Evolutionary conservation across 192 early-diverging fungal genomes (phyloP), one percentile per base, ranked within the genome.

Genomic region (Backusella westeae): DNA sequence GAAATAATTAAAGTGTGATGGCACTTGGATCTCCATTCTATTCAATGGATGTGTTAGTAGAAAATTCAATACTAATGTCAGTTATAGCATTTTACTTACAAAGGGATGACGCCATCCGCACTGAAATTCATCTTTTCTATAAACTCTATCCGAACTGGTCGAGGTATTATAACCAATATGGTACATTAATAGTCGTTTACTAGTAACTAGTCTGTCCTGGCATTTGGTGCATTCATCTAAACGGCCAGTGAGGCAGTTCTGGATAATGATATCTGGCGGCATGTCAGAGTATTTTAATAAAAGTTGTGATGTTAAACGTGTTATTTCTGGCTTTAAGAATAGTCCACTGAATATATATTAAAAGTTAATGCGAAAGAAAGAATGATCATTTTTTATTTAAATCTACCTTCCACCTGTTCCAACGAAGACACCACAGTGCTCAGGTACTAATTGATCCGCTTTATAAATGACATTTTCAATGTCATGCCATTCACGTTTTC

Each of bases 91-190:
- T 68, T 5, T 36, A 85, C 87, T 86, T 83, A 86, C 85, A 77
- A 89, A 89, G 34, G 84, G 84, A 21, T 89, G 84, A 65, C 87
- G 78, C 87, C 87, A 89, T 14, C 86, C 86, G 75, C 87, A 89
- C 63, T 89, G 87, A 67, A 85, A 89, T 67, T 89, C 82, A 67
- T 83, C 78, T 72, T 83, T 83, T 42, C 81, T 78, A 67, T 89
- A 89, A 14, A 76, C 73, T 26, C 80, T 67, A 63, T 86, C 84
- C 6, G 77, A 68, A 65, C 87, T 89, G 6, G 83, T 87, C 14
- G 85, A 87, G 9, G 87, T 81, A 67, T 89, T 89, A 63, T 83
- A 87, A 21, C 87, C 87, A 70, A 89, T 82, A 81, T 89, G 87
- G 53, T 81, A 76, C 67, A 85, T 86, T 14, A 89, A 80, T 67